phyloP scores from a whole-genome alignment of 1,139 yeast species.

The Pneumocystis murina region DNA sequence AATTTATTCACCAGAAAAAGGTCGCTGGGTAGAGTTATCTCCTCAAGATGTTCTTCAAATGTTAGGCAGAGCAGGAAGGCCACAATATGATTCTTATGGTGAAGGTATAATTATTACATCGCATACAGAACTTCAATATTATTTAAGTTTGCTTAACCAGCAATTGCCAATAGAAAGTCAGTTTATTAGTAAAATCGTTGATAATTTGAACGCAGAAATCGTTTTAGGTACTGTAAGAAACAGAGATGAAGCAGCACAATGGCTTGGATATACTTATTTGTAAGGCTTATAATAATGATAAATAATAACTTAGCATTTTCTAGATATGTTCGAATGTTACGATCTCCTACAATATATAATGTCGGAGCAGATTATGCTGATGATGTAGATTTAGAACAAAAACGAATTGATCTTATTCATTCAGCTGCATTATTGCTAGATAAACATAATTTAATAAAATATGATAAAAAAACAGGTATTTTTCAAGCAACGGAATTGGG shows the following conservation, averaged over 20 bases:
- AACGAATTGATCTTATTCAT: slow-evolving; percentile 55
- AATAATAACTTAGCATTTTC: neutral
- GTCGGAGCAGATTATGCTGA: slow-evolving; percentile 53
- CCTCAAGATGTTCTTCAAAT: slow-evolving; percentile 92
- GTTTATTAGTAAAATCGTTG: slow-evolving; percentile 53
- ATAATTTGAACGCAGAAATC: slow-evolving; percentile 73
- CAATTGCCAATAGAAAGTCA: slow-evolving; percentile 90
- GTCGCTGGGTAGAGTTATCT: slow-evolving; percentile 74
- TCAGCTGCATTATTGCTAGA: slow-evolving; percentile 54
- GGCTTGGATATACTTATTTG: slow-evolving; percentile 72
- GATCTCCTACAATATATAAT: slow-evolving; percentile 57
- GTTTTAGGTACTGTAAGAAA: slow-evolving; percentile 52
- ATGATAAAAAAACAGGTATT: slow-evolving; percentile 36
- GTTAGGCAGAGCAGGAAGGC: slow-evolving; percentile 95
- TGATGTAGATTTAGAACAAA: slow-evolving; percentile 35
- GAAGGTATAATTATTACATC: slow-evolving; percentile 88
- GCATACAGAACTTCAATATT: slow-evolving; percentile 73
- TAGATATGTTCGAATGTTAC: slow-evolving; percentile 55
- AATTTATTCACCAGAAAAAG: slow-evolving; percentile 79
- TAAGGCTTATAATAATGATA: neutral
- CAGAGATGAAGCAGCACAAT: slow-evolving; percentile 52
- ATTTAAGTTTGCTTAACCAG: slow-evolving; percentile 73
- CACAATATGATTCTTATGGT: slow-evolving; percentile 81
- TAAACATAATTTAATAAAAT: slow-evolving; percentile 38
- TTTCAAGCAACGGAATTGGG: slow-evolving; percentile 63